Evolutionary conservation across 345 rosid genomes (phyloP).

Genomic region (Adansonia digitata): DNA sequence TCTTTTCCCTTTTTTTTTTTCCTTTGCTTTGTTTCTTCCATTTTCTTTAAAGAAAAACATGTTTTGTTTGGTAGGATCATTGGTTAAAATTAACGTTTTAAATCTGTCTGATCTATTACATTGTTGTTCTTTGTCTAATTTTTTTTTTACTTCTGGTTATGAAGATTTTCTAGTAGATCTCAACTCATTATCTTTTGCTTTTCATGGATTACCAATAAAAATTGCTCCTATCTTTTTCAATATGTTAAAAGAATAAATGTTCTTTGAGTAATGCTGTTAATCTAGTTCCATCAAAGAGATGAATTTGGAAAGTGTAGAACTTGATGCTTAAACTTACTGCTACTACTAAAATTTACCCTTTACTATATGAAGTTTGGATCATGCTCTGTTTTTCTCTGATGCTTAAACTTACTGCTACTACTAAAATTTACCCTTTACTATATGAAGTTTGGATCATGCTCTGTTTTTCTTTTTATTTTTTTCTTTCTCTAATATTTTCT

Average conservation of each 20-base stretch:
- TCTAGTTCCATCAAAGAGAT: conserved; percentile 5
- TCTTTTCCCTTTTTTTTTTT: neutral
- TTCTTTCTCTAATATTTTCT: neutral
- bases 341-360: neutral
- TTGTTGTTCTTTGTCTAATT: neutral
- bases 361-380: neutral
- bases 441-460: neutral
- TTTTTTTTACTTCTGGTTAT: neutral
- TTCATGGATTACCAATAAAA: neutral
- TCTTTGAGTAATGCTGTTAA: neutral
- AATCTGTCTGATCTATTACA: neutral
- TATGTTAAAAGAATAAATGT: neutral
- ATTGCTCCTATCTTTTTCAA: neutral
- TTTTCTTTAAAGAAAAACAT: neutral
- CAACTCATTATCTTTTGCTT: conserved; percentile 8
- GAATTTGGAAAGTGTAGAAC: conserved; percentile 1
- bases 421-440: neutral
- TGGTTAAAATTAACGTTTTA: neutral
- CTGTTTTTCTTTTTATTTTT: no score
- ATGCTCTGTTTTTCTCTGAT: neutral
- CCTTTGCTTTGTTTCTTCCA: neutral
- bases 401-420: neutral
- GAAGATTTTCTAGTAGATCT: conserved; percentile 29
- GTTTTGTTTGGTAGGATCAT: neutral
- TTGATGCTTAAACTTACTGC: neutral